Base-by-base conservation (phyloP, 495 filamentous ascomycete genomes). In the Recurvomyces mirabilis region DNA sequence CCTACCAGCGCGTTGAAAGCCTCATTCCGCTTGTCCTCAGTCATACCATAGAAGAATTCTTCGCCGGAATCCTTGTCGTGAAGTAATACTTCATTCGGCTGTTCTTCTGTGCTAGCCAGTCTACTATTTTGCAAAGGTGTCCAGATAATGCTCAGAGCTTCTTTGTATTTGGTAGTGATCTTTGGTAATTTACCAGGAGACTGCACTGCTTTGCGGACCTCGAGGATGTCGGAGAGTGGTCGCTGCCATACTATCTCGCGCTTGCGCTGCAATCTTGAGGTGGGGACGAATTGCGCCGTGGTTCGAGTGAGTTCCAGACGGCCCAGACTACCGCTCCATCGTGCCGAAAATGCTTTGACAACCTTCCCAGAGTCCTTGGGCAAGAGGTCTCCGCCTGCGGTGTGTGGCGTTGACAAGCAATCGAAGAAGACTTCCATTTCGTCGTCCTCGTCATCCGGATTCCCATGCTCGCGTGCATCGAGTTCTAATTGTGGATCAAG, bases 1-100 rank as follows among this genome's bases (percentile, higher is more conserved):
- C 57, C 65, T 31, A 66, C 53, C 14, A 66, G 49, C 9, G 55
- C 52, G 43, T 64, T 64, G 32, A 68, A 68, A 9, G 57, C 59
- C 44, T 65, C 57, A 46, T 68, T 60, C 31, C 64, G 51, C 21
- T 17, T 13, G 17, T 44, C 41, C 25, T 60, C 51, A 25, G 50
- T 56, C 49, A 59, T 49, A 4, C 41, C 58, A 17, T 60, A 53
- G 17, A 61, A 3, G 13, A 26, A 19, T 15, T 54, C 28, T 12
- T 49, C 55, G 5, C 35, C 51, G 11, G 51, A 54, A 22, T 58
- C 45, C 23, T 40, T 50, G 36, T 46, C 51, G 18, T 7, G 7
- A 7, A 29, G n/a, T 29, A 29, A 7, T n/a, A n/a, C n/a, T 6
- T 50, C 47, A 29, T 65, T 48, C 23, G 59, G 56, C 18, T 60